Evolutionary conservation across 1,284 basidiomycete genomes (phyloP), one percentile per base, ranked within the genome.

Genomic region (Vanrija humicola): DNA sequence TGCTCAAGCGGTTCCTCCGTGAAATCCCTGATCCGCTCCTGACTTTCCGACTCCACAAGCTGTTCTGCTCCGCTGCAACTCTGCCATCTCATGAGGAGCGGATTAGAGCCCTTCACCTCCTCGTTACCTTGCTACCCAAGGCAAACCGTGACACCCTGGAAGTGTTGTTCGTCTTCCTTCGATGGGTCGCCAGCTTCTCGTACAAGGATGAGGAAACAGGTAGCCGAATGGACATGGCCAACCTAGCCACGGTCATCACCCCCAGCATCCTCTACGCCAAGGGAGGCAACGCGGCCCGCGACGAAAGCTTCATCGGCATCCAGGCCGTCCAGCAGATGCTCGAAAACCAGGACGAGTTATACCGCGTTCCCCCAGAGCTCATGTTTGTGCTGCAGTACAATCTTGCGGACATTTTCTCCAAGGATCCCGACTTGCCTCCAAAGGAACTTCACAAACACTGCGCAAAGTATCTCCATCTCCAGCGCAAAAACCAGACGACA

Each of bases 171-270:
- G 93, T 97, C 18, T 99, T 99, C 79, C 82, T 99, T 64, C 95
- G 96, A 76, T 99, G 96, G 96, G 95, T 99, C 2, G 95, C 95
- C 6, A 95, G 92, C 5, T 99, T 99, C 75, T 93, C 95, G 45
- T 94, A 98, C 77, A 85, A 96, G 77, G 95, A 98, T 72, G 94
- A 95, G 69, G 92, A 95, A 74, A 98, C 95, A 0, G 95, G 95
- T 39, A 94, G 90, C 79, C 95, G 95, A 79, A 99, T 99, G 95
- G 95, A 99, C 76, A 80, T 98, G 48, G 83, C 84, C 38, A 99
- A 99, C 73, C 81, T 99, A 61, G 93, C 95, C n/a, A 97, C 92
- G 14, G 96, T 98, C 72, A 93, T 98, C 64, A 89, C 89, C 66
- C 96, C 96, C 7, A 97, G 91, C 67, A 96, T 99, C 64, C 83